These are phyloP conservation scores for Verticillium nubilum DNA, from an alignment of 2,329 filamentous ascomycete species.

Conservation along the genomic window DNA sequence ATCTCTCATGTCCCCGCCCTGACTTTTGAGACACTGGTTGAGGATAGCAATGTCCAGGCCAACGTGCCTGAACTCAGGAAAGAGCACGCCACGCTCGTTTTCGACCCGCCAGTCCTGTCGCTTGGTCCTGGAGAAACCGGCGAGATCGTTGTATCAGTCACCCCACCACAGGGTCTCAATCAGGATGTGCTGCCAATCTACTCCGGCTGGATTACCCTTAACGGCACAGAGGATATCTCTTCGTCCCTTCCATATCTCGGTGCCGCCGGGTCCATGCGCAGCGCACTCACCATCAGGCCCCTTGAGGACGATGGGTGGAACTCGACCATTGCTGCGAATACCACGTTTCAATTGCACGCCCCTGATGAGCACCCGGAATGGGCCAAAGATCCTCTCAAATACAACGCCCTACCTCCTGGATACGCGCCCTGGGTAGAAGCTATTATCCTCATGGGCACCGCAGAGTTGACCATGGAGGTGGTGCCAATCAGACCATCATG, in stretches of 20 bases:
- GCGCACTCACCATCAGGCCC: slow-evolving; percentile 2
- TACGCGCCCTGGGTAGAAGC: slow-evolving; percentile 2
- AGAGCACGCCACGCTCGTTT: slow-evolving; percentile 34
- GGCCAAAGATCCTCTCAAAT: slow-evolving; percentile 1
- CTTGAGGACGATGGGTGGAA: background rate
- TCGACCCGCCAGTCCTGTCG: slow-evolving; percentile 37
- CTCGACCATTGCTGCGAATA: background rate
- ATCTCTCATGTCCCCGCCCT: slow-evolving; percentile 44
- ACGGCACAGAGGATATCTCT: slow-evolving; percentile 20
- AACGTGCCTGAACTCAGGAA: slow-evolving; percentile 17
- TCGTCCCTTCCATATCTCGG: slow-evolving; percentile 8
- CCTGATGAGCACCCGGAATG: slow-evolving; percentile 6
- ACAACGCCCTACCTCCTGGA: background rate
- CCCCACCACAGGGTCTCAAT: slow-evolving; percentile 30
- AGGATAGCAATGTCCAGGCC: slow-evolving; percentile 36
- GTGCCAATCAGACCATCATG: background rate
- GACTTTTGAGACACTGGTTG: slow-evolving; percentile 42
- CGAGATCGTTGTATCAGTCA: slow-evolving; percentile 39
- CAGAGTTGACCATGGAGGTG: slow-evolving; percentile 7
- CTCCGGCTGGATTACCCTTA: slow-evolving; percentile 35
- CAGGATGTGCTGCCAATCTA: slow-evolving; percentile 31
- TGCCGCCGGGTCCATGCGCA: slow-evolving; percentile 6
- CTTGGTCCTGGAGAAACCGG: slow-evolving; percentile 33
- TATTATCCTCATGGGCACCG: slow-evolving; percentile 10
- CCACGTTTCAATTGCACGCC: slow-evolving; percentile 6